Evolutionary conservation across 176 grass and related monocot genomes (phyloP).

Genomic region (Oryza brachyantha): DNA sequence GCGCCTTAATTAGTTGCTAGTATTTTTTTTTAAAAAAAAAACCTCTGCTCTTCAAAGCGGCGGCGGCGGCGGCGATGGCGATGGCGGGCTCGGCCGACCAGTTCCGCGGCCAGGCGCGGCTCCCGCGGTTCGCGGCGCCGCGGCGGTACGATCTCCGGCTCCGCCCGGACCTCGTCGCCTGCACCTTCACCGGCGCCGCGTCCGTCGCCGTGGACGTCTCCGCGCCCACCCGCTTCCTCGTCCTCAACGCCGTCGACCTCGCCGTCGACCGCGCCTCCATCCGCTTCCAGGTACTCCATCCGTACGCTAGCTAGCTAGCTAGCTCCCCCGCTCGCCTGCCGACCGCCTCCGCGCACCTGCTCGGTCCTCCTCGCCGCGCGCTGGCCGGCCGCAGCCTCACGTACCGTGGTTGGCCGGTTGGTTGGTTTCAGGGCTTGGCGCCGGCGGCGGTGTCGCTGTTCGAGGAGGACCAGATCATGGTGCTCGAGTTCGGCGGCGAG

Average conservation of each 20-base stretch:
- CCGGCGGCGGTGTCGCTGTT: slow-evolving; percentile 36
- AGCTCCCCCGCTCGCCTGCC: too few species aligned
- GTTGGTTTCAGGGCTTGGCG: slow-evolving; percentile 22
- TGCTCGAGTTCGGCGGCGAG: slow-evolving; percentile 43
- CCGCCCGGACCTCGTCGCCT: slow-evolving; percentile 50
- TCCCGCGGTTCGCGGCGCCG: slow-evolving; percentile 53
- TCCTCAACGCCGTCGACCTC: slow-evolving; percentile 72
- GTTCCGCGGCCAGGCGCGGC: slow-evolving; percentile 50
- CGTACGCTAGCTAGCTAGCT: too few species aligned
- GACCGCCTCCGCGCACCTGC: too few species aligned
- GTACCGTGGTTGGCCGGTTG: too few species aligned
- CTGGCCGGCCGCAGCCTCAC: too few species aligned
- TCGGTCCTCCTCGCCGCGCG: too few species aligned
- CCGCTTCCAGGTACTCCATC: slow-evolving; percentile 26
- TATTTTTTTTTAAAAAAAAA: too few species aligned
- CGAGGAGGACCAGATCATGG: slow-evolving; percentile 56
- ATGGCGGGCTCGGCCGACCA: background rate
- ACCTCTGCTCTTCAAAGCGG: too few species aligned
- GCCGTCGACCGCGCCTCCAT: slow-evolving; percentile 41
- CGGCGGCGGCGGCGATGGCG: background rate
- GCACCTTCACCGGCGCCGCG: slow-evolving; percentile 52
- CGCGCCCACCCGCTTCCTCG: slow-evolving; percentile 59
- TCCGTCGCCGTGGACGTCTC: slow-evolving; percentile 47
- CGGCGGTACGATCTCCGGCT: slow-evolving; percentile 51
- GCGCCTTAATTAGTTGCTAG: too few species aligned